Conservation (phyloP, 179 eudicot genomes). For the Carnegiea gigantea region DNA sequence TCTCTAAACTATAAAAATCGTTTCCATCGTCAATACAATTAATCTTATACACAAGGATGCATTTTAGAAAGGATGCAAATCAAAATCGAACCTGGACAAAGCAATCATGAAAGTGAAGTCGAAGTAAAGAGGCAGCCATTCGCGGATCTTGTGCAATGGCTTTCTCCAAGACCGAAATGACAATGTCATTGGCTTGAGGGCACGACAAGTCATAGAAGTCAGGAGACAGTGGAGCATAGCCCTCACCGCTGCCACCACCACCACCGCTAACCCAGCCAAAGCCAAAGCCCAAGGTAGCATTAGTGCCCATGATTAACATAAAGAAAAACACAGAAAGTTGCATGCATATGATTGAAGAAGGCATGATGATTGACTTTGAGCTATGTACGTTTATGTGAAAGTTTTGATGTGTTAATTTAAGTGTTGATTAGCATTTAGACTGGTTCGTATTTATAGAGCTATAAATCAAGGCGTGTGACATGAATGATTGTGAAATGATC, state of each 20-base stretch:
- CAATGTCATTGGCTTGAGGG: conserved; percentile 80
- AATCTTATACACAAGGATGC: neutral
- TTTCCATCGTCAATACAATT: too few relatives aligned
- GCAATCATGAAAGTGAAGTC: conserved; percentile 94
- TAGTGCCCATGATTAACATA: conserved; percentile 26
- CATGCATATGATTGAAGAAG: conserved; percentile 11
- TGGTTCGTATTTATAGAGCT: conserved; percentile 27
- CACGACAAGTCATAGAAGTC: conserved; percentile 66
- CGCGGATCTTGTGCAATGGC: conserved; percentile 72
- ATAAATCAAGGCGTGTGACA: neutral
- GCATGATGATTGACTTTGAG: conserved; percentile 1
- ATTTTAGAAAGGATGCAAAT: neutral
- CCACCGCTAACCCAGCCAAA: conserved; percentile 32
- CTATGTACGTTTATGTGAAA: neutral
- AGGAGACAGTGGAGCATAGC: conserved; percentile 40
- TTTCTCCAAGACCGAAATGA: conserved; percentile 61
- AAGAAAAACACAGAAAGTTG: conserved; percentile 22
- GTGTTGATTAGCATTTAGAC: conserved; percentile 12
- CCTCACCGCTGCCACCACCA: neutral
- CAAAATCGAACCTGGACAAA: conserved; percentile 64
- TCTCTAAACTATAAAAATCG: conserved; percentile 41
- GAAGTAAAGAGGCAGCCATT: conserved; percentile 86
- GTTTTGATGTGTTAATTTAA: conserved; percentile 8
- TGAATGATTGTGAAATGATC: conserved; percentile 26
- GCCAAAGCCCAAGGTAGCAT: conserved; percentile 46